Evolutionary conservation across 176 grass and related monocot genomes (phyloP), one percentile per base, ranked within the genome.

Genomic region (Eremochloa ophiuroides): DNA sequence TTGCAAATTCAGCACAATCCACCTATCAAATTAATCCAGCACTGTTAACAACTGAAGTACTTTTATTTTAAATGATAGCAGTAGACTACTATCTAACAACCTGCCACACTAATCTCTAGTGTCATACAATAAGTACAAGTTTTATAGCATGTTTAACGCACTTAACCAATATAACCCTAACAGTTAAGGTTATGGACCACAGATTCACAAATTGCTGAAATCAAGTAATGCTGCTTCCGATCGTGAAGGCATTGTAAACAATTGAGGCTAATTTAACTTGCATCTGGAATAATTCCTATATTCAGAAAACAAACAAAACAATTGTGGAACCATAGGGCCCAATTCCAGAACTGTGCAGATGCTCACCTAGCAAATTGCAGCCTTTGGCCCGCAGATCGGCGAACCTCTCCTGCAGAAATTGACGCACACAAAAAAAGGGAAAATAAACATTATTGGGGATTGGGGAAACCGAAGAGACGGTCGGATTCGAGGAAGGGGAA

Each of bases 351-450:
- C 38, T 27, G 61, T 40, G 34, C 61, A 74, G 56, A 42, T 69
- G 63, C 76, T 76, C 84, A 97, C 94, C 94, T 1, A 97, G 92
- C 38, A 97, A 80, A 73, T 92, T 94, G 73, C 92, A 97, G 30
- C 92, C 92, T 81, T 89, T 94, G 26, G 77, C 73, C 70, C 71
- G 92, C 34, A 97, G 84, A 90, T 97, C 85, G 59, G 85, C 88
- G 69, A 92, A 97, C 81, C 78, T 97, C 73, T 97, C 94, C 94
- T 97, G 80, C 67, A 79, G 66, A 85, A 59, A 38, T 77, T 30
- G 61, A 2, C 16, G 26, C 14, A 60, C 16, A 30, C 14, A 60
- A 64, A 41, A 86, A 64, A 41, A 88, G 34, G 0, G 37, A 69
- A 27, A 79, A 7, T 25, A 44, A 83, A 8, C 50, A 80, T 65